A percentile compares a stretch with the other conserved stretches of the same genome.
Evolutionary conservation across 1,284 basidiomycete species (phyloP).

Genomic region (Leccinum proliferum): DNA sequence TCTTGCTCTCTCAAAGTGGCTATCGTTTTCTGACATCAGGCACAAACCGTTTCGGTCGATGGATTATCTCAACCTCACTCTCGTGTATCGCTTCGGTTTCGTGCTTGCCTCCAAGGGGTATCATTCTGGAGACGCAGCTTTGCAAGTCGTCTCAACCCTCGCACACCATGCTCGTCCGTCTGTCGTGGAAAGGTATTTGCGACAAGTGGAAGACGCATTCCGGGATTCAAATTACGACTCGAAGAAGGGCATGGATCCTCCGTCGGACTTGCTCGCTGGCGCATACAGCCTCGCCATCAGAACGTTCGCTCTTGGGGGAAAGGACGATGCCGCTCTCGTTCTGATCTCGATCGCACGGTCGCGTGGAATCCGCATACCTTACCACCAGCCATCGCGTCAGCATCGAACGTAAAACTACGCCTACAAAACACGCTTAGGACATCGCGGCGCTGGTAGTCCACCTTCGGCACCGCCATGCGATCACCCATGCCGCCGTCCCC

Average conservation of each 20-base stretch:
- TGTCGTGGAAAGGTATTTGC: slow-evolving; percentile 20
- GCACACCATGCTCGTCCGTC: neutral
- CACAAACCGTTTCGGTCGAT: too few species aligned
- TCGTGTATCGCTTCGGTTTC: too few species aligned
- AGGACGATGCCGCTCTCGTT: slow-evolving; percentile 13
- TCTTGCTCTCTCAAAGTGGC: slow-evolving; percentile 47
- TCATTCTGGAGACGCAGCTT: too few species aligned
- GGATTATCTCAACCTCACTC: too few species aligned
- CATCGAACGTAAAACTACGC: neutral
- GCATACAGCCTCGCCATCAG: slow-evolving; percentile 20
- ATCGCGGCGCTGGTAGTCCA: slow-evolving; percentile 12
- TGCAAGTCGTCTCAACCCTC: too few species aligned
- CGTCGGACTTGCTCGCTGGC: slow-evolving; percentile 7
- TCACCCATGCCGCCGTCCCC: too few species aligned
- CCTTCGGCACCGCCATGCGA: slow-evolving; percentile 2
- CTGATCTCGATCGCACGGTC: slow-evolving; percentile 18
- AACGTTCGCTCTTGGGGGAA: slow-evolving; percentile 20
- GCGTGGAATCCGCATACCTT: slow-evolving; percentile 13
- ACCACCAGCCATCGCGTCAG: neutral
- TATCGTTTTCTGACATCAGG: too few species aligned
- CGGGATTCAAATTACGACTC: slow-evolving; percentile 5
- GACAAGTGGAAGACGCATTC: slow-evolving; percentile 11
- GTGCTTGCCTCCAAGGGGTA: too few species aligned
- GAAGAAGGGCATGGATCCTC: neutral
- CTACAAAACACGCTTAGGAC: slow-evolving; percentile 3